These are phyloP conservation scores for Seiridium unicorne DNA, from an alignment of 2,329 filamentous ascomycete genomes.

Conservation along the genomic window DNA sequence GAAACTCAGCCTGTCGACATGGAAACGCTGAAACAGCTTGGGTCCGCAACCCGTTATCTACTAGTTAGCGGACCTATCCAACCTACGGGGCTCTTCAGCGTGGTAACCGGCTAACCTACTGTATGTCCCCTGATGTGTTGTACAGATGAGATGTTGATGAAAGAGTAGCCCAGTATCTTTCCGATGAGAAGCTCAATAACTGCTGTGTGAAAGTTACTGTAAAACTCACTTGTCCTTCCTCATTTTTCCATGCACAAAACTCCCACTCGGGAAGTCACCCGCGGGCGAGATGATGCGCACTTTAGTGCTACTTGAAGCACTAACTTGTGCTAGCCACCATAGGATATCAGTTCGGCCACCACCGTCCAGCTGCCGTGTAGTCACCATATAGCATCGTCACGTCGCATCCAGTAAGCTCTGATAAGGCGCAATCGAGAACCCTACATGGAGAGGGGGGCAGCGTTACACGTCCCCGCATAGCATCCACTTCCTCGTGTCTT, in stretches of 20 bases:
- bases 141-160: too few species aligned
- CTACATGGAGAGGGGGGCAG: not conserved
- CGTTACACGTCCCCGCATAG: not conserved
- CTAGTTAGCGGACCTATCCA: too few species aligned
- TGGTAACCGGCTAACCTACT: too few species aligned
- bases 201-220: too few species aligned
- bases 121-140: too few species aligned
- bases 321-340: not conserved
- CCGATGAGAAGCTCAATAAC: too few species aligned
- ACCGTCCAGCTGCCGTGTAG: not conserved
- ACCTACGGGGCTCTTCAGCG: too few species aligned
- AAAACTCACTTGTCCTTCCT: not conserved
- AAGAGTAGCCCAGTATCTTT: too few species aligned
- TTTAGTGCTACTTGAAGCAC: not conserved
- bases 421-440: not conserved
- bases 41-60: too few species aligned
- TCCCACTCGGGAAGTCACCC: not conserved
- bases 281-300: not conserved
- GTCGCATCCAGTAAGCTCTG: not conserved
- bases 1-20: too few species aligned
- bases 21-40: too few species aligned
- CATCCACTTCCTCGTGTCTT: not conserved
- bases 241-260: not conserved
- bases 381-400: not conserved
- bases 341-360: not conserved